Conservation (phyloP, 129 eudicot species). For the Glebionis coronaria region DNA sequence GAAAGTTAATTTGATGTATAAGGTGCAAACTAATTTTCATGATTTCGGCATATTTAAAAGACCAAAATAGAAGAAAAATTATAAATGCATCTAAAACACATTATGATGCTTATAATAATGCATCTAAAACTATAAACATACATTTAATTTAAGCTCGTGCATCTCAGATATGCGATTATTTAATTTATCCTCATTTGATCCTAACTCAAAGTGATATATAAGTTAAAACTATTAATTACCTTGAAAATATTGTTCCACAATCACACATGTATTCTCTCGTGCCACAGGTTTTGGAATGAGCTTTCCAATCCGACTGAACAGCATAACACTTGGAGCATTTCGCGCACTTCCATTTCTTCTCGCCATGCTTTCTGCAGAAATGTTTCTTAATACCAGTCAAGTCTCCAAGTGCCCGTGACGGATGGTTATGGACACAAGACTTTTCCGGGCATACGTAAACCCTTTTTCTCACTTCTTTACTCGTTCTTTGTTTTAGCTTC, state of each 20-base stretch:
- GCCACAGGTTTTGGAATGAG: slow-evolving; percentile 93
- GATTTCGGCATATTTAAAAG: too few species aligned
- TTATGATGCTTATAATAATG: too few species aligned
- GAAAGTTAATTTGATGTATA: too few species aligned
- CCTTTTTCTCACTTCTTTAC: slow-evolving; percentile 74
- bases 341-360: slow-evolving; percentile 98
- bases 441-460: slow-evolving; percentile 97
- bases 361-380: slow-evolving; percentile 86
- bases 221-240: slow-evolving; percentile 37
- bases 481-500: slow-evolving; percentile 90
- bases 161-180: too few species aligned
- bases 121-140: too few species aligned
- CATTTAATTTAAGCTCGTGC: too few species aligned
- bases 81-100: too few species aligned
- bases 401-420: slow-evolving; percentile 94
- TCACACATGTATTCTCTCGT: slow-evolving; percentile 91
- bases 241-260: slow-evolving; percentile 88
- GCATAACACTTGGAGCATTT: slow-evolving; percentile 90
- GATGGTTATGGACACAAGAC: slow-evolving; percentile 84
- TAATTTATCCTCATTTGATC: too few species aligned
- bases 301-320: slow-evolving; percentile 97
- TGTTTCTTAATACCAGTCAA: slow-evolving; percentile 93
- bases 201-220: too few species aligned
- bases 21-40: too few species aligned
- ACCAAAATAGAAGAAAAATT: too few species aligned